These are phyloP conservation scores for Leccinellum rugosiceps DNA, from an alignment of 768 basidiomycete genomes.

Conservation along the genomic window DNA sequence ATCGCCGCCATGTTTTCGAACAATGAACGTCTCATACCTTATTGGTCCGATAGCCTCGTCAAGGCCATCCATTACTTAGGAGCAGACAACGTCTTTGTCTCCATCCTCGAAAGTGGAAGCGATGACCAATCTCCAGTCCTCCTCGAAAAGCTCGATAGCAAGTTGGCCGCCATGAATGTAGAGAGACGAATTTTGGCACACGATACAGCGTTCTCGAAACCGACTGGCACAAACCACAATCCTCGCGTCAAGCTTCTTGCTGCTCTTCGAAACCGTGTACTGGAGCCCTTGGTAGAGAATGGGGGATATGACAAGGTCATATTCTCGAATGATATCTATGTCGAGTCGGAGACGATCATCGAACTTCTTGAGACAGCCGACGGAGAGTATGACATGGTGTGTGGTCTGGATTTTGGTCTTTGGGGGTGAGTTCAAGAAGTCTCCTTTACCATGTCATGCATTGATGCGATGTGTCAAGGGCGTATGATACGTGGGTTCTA, in stretches of 20 bases:
- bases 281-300: slow-evolving; percentile 37
- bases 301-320: slow-evolving; percentile 39
- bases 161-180: slow-evolving; percentile 9
- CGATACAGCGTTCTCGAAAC: slow-evolving; percentile 6
- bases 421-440: slow-evolving; percentile 29
- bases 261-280: slow-evolving; percentile 37
- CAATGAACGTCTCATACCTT: slow-evolving; percentile 36
- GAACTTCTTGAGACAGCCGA: slow-evolving; percentile 37
- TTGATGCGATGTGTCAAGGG: slow-evolving; percentile 1
- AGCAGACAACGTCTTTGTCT: slow-evolving; percentile 40
- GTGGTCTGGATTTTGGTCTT: slow-evolving; percentile 37
- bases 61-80: slow-evolving; percentile 38
- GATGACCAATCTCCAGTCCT: slow-evolving; percentile 9
- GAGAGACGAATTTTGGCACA: slow-evolving; percentile 11
- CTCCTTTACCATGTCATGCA: not conserved
- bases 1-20: slow-evolving; percentile 38
- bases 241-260: slow-evolving; percentile 8
- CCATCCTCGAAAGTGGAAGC: slow-evolving; percentile 39
- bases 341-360: slow-evolving; percentile 38
- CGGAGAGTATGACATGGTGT: slow-evolving; percentile 42
- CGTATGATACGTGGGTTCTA: slow-evolving; percentile 24
- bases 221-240: not conserved
- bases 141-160: slow-evolving; percentile 7
- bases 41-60: slow-evolving; percentile 36
- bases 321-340: slow-evolving; percentile 41